These are phyloP conservation scores for Aschersonia sp. DNA, from an alignment of 2,329 filamentous ascomycete species.

Conservation along the genomic window DNA sequence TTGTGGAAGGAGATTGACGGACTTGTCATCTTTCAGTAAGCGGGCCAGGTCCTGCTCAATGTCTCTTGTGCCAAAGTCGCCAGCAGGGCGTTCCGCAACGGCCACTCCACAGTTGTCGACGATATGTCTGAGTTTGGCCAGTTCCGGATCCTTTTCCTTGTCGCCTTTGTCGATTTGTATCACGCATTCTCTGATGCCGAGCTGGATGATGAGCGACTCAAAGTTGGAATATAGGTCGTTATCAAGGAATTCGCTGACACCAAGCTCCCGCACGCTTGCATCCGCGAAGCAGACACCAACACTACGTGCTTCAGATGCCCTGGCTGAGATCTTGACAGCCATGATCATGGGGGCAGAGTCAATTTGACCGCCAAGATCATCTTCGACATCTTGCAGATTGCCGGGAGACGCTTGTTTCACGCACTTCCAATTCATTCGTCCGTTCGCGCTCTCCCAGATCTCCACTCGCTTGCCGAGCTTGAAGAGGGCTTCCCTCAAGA, in stretches of 20 bases:
- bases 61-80: slow-evolving; percentile 77
- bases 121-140: slow-evolving; percentile 76
- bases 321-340: slow-evolving; percentile 85
- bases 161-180: slow-evolving; percentile 65
- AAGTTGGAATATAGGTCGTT: slow-evolving; percentile 98
- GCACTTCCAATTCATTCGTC: slow-evolving; percentile 84
- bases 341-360: slow-evolving; percentile 90
- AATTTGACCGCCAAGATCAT: slow-evolving; percentile 75
- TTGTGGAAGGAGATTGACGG: slow-evolving; percentile 65
- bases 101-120: slow-evolving; percentile 87
- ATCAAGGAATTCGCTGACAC: slow-evolving; percentile 96
- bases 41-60: slow-evolving; percentile 90
- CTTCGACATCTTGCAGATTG: slow-evolving; percentile 92
- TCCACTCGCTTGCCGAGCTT: slow-evolving; percentile 82
- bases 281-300: slow-evolving; percentile 97
- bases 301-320: slow-evolving; percentile 66
- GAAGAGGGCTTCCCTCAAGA: slow-evolving; percentile 87
- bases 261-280: slow-evolving; percentile 86
- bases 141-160: slow-evolving; percentile 78
- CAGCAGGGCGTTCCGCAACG: slow-evolving; percentile 60
- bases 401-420: slow-evolving; percentile 87
- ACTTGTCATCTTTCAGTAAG: slow-evolving; percentile 73
- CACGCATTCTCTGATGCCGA: slow-evolving; percentile 88
- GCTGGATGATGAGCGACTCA: slow-evolving; percentile 87
- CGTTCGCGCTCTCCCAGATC: slow-evolving; percentile 64